phyloP scores from a whole-genome alignment of 345 rosid genomes.

The Lagerstroemia speciosa region DNA sequence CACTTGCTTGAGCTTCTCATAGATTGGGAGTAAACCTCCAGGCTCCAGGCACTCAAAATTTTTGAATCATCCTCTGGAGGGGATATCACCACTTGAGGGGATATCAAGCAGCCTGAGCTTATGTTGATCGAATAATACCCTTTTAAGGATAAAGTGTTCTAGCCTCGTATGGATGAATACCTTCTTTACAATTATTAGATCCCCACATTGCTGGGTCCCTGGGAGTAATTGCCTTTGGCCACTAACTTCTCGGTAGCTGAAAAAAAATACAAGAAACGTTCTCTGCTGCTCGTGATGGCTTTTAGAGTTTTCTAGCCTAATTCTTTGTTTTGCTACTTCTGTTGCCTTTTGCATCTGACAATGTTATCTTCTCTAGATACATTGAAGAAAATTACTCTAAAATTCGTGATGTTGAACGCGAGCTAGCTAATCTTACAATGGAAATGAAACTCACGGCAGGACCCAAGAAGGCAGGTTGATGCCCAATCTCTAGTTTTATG shows the following conservation, averaged over 20 bases:
- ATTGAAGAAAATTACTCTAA: conserved; percentile 80
- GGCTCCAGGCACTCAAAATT: not conserved
- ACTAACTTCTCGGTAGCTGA: not conserved
- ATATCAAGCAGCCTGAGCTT: not conserved
- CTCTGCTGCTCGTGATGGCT: not conserved
- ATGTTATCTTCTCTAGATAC: conserved; percentile 32
- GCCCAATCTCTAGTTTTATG: not conserved
- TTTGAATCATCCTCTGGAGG: not conserved
- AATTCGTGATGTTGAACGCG: conserved; percentile 79
- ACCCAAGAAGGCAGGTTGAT: conserved; percentile 83
- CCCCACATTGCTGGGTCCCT: not conserved
- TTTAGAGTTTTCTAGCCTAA: not conserved
- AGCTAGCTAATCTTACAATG: conserved; percentile 58
- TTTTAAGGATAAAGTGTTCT: not conserved
- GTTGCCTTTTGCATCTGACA: conserved; percentile 1
- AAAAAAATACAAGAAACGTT: not conserved
- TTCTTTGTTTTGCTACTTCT: not conserved
- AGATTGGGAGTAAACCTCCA: not conserved
- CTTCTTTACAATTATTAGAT: not conserved
- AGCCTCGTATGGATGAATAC: not conserved
- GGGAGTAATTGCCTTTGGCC: not conserved
- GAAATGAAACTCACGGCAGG: conserved; percentile 98
- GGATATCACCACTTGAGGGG: not conserved
- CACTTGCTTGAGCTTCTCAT: not conserved
- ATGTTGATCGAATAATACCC: not conserved